phyloP scores from a whole-genome alignment of 208 protist species.

The Endotrypanum monterogeii region DNA sequence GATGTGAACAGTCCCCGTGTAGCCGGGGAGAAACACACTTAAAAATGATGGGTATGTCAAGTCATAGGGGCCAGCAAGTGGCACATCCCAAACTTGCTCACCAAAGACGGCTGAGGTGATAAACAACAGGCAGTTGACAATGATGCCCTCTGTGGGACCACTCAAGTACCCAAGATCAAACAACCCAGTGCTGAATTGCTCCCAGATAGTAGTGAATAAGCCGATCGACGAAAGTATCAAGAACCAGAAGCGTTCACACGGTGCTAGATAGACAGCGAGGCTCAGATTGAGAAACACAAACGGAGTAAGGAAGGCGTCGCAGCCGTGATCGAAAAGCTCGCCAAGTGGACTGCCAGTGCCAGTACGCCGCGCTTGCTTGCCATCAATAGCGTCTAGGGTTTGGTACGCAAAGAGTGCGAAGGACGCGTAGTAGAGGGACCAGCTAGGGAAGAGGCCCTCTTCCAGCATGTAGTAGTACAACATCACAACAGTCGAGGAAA shows the following conservation, averaged over 20 bases:
- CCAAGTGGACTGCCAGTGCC: conserved; percentile 90
- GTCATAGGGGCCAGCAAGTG: conserved; percentile 46
- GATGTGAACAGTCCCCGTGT: conserved; percentile 36
- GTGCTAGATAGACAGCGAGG: conserved; percentile 43
- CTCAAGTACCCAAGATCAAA: conserved; percentile 90
- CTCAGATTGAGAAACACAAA: conserved; percentile 71
- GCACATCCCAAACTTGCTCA: conserved; percentile 47
- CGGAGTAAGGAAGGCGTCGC: conserved; percentile 87
- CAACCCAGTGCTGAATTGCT: conserved; percentile 92
- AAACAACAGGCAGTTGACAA: conserved; percentile 65
- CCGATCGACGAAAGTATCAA: conserved; percentile 51
- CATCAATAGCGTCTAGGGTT: conserved; percentile 96
- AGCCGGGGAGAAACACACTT: conserved; percentile 15
- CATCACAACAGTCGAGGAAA: conserved; percentile 67
- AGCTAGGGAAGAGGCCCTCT: conserved; percentile 72
- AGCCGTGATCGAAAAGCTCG: conserved; percentile 97
- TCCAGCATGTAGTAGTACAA: conserved; percentile 63
- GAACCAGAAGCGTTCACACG: conserved; percentile 52
- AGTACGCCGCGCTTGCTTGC: conserved; percentile 95
- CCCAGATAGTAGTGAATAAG: conserved; percentile 83
- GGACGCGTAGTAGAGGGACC: conserved; percentile 84
- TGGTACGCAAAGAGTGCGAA: conserved; percentile 86
- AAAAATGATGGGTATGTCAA: conserved; percentile 16
- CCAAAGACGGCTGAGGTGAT: conserved; percentile 50
- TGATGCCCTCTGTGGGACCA: conserved; percentile 89